These are phyloP conservation scores for Dalbergia cochinchinensis DNA, from an alignment of 306 rosid species.

Conservation along the genomic window DNA sequence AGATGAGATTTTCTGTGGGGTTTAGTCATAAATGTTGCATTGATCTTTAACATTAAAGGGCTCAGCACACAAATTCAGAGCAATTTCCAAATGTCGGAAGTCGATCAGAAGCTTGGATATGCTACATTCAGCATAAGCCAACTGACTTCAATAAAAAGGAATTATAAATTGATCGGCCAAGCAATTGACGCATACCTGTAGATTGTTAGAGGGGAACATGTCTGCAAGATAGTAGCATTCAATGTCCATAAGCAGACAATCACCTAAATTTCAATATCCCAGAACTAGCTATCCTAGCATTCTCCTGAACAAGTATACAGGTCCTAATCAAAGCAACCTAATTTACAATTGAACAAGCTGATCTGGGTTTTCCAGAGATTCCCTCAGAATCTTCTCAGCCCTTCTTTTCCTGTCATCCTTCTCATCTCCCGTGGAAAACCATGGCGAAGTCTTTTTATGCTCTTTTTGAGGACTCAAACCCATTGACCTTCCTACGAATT, in stretches of 20 bases:
- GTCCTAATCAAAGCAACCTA: conserved; percentile 63
- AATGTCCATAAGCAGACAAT: conserved; percentile 59
- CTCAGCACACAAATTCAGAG: conserved; percentile 2
- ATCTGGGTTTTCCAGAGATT: conserved; percentile 74
- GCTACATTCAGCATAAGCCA: conserved; percentile 31
- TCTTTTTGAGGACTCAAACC: conserved; percentile 57
- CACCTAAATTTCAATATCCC: conserved; percentile 58
- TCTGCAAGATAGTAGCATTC: conserved; percentile 63
- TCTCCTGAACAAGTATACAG: conserved; percentile 77
- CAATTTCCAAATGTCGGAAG: conserved; percentile 36
- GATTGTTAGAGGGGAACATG: conserved; percentile 60
- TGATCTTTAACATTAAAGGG: neutral
- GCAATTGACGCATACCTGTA: conserved; percentile 80
- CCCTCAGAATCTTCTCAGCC: conserved; percentile 83
- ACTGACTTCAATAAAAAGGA: conserved; percentile 58
- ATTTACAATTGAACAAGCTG: conserved; percentile 80
- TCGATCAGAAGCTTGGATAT: neutral
- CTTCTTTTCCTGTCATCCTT: conserved; percentile 80
- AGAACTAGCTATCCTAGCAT: conserved; percentile 70
- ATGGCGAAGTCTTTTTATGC: conserved; percentile 54
- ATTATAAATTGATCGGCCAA: conserved; percentile 60
- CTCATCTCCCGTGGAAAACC: conserved; percentile 66
- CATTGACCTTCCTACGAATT: conserved; percentile 57
- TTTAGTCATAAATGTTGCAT: conserved; percentile 6
- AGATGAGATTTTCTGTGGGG: conserved; percentile 10